phyloP scores from a whole-genome alignment of 2,329 filamentous ascomycete species.

The Calonectria montana region DNA sequence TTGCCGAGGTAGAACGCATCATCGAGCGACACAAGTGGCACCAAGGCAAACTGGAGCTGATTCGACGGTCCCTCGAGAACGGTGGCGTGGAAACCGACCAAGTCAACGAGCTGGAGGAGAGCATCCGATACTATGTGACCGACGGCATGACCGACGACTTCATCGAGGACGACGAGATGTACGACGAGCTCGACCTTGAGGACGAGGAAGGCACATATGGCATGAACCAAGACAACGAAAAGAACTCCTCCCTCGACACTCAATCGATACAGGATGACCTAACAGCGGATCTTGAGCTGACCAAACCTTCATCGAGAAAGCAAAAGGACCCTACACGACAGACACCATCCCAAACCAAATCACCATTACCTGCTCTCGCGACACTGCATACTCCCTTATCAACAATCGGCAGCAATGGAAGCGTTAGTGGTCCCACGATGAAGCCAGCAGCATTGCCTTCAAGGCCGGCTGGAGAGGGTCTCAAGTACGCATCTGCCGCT shows the following conservation, averaged over 20 bases:
- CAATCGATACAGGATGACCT: conserved; percentile 91
- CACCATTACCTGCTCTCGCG: conserved; percentile 90
- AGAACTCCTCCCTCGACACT: conserved; percentile 92
- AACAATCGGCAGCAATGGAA: conserved; percentile 70
- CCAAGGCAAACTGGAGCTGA: conserved; percentile 89
- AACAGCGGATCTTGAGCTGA: conserved; percentile 66
- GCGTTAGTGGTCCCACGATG: conserved; percentile 73
- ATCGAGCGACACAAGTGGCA: conserved; percentile 98
- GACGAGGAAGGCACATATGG: conserved; percentile 93
- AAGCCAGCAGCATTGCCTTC: conserved; percentile 91
- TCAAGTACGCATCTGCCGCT: conserved; percentile 97
- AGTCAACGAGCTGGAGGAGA: conserved; percentile 89
- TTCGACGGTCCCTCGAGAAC: conserved; percentile 91
- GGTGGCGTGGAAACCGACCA: conserved; percentile 88
- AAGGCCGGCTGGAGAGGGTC: conserved; percentile 85
- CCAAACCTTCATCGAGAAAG: conserved; percentile 63
- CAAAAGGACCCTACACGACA: conserved; percentile 69
- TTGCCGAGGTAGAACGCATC: conserved; percentile 84
- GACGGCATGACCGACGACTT: conserved; percentile 91
- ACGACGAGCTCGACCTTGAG: conserved; percentile 92
- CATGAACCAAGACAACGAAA: conserved; percentile 83
- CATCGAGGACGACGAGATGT: conserved; percentile 93
- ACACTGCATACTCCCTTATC: conserved; percentile 83
- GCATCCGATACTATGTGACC: conserved; percentile 94
- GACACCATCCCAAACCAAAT: conserved; percentile 92